A percentile compares a stretch with the other conserved stretches of the same genome.
Conservation (phyloP, 768 basidiomycete genomes). For the Mycena venus region DNA sequence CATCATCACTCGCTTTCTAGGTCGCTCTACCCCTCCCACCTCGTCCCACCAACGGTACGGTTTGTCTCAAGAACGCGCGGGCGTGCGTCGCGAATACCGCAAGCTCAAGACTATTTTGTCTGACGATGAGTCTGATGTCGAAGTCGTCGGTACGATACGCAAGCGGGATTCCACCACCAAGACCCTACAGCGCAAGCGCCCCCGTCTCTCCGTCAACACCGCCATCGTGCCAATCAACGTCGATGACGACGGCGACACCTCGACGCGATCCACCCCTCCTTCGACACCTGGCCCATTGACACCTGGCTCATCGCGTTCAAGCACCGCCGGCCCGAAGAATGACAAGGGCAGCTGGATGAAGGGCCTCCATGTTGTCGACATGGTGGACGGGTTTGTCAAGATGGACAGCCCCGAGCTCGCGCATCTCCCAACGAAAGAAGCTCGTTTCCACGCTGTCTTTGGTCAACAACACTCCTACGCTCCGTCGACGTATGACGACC, state of each 20-base stretch:
- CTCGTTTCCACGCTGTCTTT: neutral
- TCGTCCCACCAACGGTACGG: neutral
- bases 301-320: neutral
- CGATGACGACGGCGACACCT: neutral
- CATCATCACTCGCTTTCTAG: neutral
- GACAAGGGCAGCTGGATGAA: neutral
- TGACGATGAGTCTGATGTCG: neutral
- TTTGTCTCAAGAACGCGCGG: neutral
- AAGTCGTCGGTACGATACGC: neutral
- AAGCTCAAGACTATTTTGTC: neutral
- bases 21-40: neutral
- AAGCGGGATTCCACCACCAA: neutral
- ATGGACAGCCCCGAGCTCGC: neutral
- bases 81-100: neutral
- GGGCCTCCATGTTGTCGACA: too few species aligned
- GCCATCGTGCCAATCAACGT: neutral
- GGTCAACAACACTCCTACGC: too few species aligned
- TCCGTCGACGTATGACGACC: too few species aligned
- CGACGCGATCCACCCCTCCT: neutral
- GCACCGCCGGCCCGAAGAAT: neutral
- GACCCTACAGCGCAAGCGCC: neutral
- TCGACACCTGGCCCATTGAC: neutral
- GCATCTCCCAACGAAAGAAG: neutral
- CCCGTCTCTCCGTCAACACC: neutral
- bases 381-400: too few species aligned